Evolutionary conservation across 1,139 yeast species (phyloP), one percentile per base, ranked within the genome.

Genomic region (Candida buenavistaensis): DNA sequence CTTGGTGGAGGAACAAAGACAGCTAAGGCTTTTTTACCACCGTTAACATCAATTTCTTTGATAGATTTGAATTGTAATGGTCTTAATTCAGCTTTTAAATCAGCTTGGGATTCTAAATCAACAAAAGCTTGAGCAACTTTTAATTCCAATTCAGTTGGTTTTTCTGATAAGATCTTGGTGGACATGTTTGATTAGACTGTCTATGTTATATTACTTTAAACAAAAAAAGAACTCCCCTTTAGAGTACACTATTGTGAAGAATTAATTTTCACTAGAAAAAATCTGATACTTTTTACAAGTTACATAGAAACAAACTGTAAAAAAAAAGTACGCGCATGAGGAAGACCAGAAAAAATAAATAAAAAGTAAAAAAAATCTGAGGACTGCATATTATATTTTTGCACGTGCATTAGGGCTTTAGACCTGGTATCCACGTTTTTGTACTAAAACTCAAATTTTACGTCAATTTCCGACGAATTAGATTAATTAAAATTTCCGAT

Each of bases 101-200:
- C 98, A 65, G 95, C 80, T 75, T 89, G 82, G 68, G 81, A 75
- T 81, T 94, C 98, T 75, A 92, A 83, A 80, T 92, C 99, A 65
- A 83, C 72, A 72, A 92, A 88, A 64, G 98, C 97, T 81, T 92
- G 97, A 64, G 97, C 97, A 70, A 92, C 96, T 80, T 92, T 95
- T 75, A 92, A 88, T 80, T 92, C 99, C 76, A 92, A 88, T 78
- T 92, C 97, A 69, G 92, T 71, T 77, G 97, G 97, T 67, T 82
- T 82, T 68, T 82, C 82, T 61, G 85, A 78, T 73, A 89, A 82
- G 75, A 92, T 82, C 83, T 94, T 92, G 73, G 87, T 80, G 73
- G 96, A 88, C 97, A 89, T 89, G 59, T 55, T 80, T 34, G 6
- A 34, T 23, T 31, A 16, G 10, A 6, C 20, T 14, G 11, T 10